Evolutionary conservation across 352 stramenopile genomes (phyloP).

Genomic region (Phytophthora chlamydospora): DNA sequence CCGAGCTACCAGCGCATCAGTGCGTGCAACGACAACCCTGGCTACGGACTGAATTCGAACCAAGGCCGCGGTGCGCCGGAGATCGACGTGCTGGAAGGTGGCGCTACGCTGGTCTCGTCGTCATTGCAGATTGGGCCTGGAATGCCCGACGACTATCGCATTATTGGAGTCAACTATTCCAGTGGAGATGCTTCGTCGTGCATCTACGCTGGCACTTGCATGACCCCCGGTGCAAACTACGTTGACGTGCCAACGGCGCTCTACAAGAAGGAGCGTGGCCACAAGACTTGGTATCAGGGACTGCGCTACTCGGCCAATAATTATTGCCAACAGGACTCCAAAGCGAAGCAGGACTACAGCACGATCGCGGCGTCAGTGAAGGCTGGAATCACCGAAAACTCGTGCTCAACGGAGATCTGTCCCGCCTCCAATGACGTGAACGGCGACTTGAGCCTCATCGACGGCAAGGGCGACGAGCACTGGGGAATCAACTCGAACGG

Average conservation of each 20-base stretch:
- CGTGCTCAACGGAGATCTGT: slow-evolving; percentile 37
- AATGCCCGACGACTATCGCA: slow-evolving; percentile 60
- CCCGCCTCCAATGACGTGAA: slow-evolving; percentile 52
- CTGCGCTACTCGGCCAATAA: slow-evolving; percentile 61
- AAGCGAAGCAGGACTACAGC: slow-evolving; percentile 37
- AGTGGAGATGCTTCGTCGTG: slow-evolving; percentile 33
- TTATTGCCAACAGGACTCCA: slow-evolving; percentile 31
- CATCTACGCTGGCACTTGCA: slow-evolving; percentile 45
- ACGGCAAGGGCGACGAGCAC: slow-evolving; percentile 18
- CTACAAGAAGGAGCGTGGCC: slow-evolving; percentile 40
- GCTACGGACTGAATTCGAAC: slow-evolving; percentile 87
- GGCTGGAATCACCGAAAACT: slow-evolving; percentile 47
- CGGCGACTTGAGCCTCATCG: slow-evolving; percentile 44
- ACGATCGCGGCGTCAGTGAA: slow-evolving; percentile 37
- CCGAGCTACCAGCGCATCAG: slow-evolving; percentile 42
- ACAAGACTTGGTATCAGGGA: slow-evolving; percentile 40
- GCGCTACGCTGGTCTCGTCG: slow-evolving; percentile 79
- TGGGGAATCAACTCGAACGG: slow-evolving; percentile 39
- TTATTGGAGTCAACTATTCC: slow-evolving; percentile 43
- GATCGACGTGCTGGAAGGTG: slow-evolving; percentile 94
- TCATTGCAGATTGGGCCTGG: slow-evolving; percentile 88
- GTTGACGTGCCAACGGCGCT: slow-evolving; percentile 45
- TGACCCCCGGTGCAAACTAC: slow-evolving; percentile 48
- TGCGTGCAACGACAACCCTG: slow-evolving; percentile 84
- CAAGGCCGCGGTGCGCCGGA: slow-evolving; percentile 89